Evolutionary conservation across 306 rosid genomes (phyloP).

Genomic region (Luffa aegyptiaca): DNA sequence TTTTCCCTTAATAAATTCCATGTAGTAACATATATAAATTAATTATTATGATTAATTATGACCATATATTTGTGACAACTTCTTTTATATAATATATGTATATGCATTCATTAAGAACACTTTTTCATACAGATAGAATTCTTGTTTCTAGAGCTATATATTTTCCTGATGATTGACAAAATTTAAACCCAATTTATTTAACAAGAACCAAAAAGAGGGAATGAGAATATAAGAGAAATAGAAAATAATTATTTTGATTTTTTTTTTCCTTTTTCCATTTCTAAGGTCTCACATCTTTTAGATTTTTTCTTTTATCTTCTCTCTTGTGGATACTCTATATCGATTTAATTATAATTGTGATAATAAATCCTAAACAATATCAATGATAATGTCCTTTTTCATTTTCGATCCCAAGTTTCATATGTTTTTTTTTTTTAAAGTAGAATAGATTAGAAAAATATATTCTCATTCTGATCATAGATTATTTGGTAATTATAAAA

Average conservation of each 20-base stretch:
- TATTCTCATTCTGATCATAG: too few species aligned
- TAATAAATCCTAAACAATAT: too few species aligned
- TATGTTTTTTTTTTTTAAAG: too few species aligned
- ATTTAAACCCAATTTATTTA: too few species aligned
- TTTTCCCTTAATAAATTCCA: neutral
- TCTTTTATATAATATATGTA: neutral
- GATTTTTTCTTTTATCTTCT: too few species aligned
- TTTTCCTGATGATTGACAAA: neutral
- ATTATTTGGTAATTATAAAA: too few species aligned
- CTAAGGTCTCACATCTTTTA: too few species aligned
- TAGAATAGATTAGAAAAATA: too few species aligned
- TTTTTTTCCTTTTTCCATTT: neutral
- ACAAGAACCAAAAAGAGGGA: neutral
- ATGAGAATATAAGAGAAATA: neutral
- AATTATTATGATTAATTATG: neutral
- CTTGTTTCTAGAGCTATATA: neutral
- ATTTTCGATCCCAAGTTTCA: neutral
- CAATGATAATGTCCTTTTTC: neutral
- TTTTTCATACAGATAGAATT: neutral
- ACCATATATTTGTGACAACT: neutral
- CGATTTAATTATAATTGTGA: neutral
- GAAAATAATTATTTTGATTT: neutral
- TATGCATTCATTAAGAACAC: neutral
- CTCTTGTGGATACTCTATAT: too few species aligned
- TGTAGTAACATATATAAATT: neutral